These are phyloP conservation scores for Fonsecaea monophora DNA, from an alignment of 2,329 filamentous ascomycete genomes.

Conservation along the genomic window DNA sequence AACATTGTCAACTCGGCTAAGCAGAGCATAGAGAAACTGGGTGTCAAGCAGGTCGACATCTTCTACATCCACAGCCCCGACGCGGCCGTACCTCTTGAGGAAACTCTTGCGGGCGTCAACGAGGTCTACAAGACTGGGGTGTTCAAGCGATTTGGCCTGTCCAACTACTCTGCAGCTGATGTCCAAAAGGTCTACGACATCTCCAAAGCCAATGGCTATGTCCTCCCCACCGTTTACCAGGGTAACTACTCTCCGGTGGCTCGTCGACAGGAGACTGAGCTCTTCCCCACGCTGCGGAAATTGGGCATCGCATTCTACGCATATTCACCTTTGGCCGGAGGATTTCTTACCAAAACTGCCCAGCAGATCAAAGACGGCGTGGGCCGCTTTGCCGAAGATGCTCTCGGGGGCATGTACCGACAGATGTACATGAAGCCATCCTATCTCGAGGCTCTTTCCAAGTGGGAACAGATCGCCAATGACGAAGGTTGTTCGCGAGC, in stretches of 20 bases:
- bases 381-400: conserved; percentile 43
- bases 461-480: conserved; percentile 42
- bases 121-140: conserved; percentile 44
- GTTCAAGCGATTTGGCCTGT: conserved; percentile 49
- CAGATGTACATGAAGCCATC: conserved; percentile 43
- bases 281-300: conserved; percentile 48
- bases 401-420: conserved; percentile 38
- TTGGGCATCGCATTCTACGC: conserved; percentile 44
- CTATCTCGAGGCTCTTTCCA: conserved; percentile 43
- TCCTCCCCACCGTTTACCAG: conserved; percentile 52
- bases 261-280: conserved; percentile 45
- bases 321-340: conserved; percentile 44
- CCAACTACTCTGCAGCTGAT: conserved; percentile 45
- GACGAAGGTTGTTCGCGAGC: conserved; percentile 42
- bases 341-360: conserved; percentile 47
- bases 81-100: conserved; percentile 45
- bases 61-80: conserved; percentile 49
- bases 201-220: conserved; percentile 45
- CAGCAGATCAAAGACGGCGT: conserved; percentile 42
- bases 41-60: conserved; percentile 44
- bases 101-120: conserved; percentile 47
- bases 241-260: conserved; percentile 50
- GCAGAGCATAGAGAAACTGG: conserved; percentile 37
- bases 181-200: conserved; percentile 45
- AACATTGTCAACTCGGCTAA: conserved; percentile 37